Evolutionary conservation across 352 stramenopile species (phyloP), one percentile per base, ranked within the genome.

Genomic region (Aphanomyces invadans): DNA sequence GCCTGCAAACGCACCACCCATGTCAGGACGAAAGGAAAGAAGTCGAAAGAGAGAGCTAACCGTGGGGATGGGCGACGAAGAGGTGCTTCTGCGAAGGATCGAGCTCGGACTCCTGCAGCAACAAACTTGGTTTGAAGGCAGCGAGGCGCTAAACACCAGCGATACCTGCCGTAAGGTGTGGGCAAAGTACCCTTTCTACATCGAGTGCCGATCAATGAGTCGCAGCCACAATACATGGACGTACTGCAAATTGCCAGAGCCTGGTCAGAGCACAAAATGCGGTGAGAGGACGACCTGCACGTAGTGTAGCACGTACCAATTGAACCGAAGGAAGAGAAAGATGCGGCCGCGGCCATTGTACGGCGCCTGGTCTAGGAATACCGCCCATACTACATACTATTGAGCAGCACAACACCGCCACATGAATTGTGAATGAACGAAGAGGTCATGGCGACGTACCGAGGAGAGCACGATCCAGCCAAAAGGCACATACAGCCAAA

Each of bases 11-110:
- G n/a, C n/a, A n/a, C n/a, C n/a, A n/a, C n/a, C n/a, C n/a, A n/a
- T n/a, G n/a, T n/a, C n/a, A n/a, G n/a, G n/a, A n/a, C n/a, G 0
- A 55, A 28, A 23, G 1, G 46, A 23, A 21, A 21, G 19, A 15
- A 15, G 11, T 15, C 46, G 21, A 23, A 21, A 55, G 17, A 28
- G 46, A 15, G 21, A 25, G 11, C 46, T 29, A 15, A 62, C 54
- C 77, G 53, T 85, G 76, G 29, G 77, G 77, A 62, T 84, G 76
- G 45, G 79, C 73, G 38, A 75, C 71, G 48, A 87, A 83, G 23
- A 84, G 51, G 46, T 82, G 72, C 28, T 60, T 62, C 54, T 79
- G 73, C 7, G 19, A 33, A 1, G 72, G 33, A 64, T 79, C 74
- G 23, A 81, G 77, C 4, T 66, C 52, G n/a, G 71, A 67, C 51